Evolutionary conservation across 2,329 filamentous ascomycete genomes (phyloP).

Genomic region (Cytospora leucostoma): DNA sequence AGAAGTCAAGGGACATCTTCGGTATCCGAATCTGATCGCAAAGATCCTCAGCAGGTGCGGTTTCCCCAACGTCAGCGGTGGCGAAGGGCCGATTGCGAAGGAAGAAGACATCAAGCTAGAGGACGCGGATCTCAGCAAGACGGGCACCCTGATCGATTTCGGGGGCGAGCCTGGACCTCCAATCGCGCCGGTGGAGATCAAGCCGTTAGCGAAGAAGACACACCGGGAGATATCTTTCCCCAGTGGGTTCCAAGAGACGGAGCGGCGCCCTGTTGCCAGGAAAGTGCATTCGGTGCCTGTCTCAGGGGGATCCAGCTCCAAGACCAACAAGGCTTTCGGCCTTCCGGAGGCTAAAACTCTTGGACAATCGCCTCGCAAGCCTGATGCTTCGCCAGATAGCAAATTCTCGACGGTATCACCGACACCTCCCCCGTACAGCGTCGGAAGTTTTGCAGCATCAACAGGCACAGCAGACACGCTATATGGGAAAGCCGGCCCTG

Average conservation of each 20-base stretch:
- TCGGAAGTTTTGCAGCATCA: not conserved
- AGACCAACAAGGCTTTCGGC: not conserved
- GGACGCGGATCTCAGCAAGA: constrained; percentile 36
- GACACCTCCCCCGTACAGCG: constrained; percentile 16
- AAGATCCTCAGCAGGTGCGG: constrained; percentile 56
- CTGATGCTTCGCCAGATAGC: not conserved
- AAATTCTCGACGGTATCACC: not conserved
- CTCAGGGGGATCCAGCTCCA: not conserved
- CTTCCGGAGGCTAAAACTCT: constrained; percentile 10
- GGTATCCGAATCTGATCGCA: constrained; percentile 45
- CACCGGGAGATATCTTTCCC: constrained; percentile 23
- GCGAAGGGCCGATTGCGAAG: constrained; percentile 49
- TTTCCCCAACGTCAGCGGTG: constrained; percentile 49
- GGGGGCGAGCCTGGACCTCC: constrained; percentile 37
- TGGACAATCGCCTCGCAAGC: not conserved
- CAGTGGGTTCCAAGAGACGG: constrained; percentile 8
- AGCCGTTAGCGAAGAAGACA: constrained; percentile 12
- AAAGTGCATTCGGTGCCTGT: constrained; percentile 18
- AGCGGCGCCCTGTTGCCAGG: constrained; percentile 19
- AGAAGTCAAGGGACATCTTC: constrained; percentile 47
- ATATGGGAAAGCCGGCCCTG: not conserved
- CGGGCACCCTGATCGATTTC: constrained; percentile 46
- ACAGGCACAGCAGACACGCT: not conserved
- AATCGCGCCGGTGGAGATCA: constrained; percentile 15
- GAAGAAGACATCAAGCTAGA: constrained; percentile 46